Base-by-base conservation (phyloP, 139 green algal genomes). In the Chlamydomonas urium region DNA sequence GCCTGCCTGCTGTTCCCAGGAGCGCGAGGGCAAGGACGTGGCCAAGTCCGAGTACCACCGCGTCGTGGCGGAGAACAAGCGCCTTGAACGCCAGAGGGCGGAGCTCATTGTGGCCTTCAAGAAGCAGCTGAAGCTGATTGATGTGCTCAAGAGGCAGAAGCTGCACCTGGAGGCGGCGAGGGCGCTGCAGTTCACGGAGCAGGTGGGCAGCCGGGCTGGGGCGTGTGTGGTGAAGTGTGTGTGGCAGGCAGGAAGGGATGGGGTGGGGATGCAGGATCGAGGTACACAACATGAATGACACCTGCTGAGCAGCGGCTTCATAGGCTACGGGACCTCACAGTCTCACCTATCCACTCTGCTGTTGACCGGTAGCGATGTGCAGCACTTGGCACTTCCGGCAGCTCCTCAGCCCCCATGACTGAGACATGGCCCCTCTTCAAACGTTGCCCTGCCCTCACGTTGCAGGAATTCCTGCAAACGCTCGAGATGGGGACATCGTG, bases 101-200 rank as follows among this genome's bases (percentile, higher is more conserved):
- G 90, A 94, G 82, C 84, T 79, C 34, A 45, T 93, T 23, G 73
- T 83, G 31, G 90, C 87, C 10, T 90, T 97, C 75, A 88, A 86
- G 65, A 97, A 97, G 80, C 90, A 95, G 78, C 66, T 90, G 17
- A 90, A 88, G 75, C 85, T 97, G 19, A 89, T 97, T 6, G 90
- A 97, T 69, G 85, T 97, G 35, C 83, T 97, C 31, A 91, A 90
- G 73, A 72, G 83, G 31, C 91, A 97, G 34, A 80, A 80, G 65
- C 73, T 92, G 42, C 89, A 94, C 72, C 31, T 97, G 57, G 91
- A 97, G 78, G 89, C 90, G 2, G 85, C 88, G 5, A 72, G 84
- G 4, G 60, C 86, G 62, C 75, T 97, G 58, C 69, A 83, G 26
- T 92, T 96, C 61, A 90, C 86, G 5, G 90, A 93, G 62, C 79